phyloP scores from a whole-genome alignment of 352 stramenopile species.

The Blastocystis sp. region DNA sequence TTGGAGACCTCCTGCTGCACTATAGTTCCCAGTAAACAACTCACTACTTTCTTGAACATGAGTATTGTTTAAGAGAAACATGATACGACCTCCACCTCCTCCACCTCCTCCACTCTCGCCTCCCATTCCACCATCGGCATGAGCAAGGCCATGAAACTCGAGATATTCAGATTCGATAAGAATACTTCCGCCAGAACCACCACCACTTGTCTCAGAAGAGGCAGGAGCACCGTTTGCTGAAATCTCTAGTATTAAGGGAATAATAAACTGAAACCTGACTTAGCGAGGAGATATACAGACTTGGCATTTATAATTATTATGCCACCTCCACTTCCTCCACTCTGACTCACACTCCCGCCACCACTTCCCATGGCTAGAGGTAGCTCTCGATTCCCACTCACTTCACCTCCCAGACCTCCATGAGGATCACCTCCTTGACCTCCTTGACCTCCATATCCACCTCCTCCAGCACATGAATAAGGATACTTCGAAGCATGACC shows the following conservation, averaged over 20 bases:
- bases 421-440: not conserved
- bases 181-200: constrained; percentile 5
- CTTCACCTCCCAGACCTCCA: not conserved
- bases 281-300: not conserved
- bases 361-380: constrained; percentile 16
- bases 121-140: not conserved
- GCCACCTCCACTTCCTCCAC: not conserved
- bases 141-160: not conserved
- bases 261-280: not conserved
- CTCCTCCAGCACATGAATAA: not conserved
- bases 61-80: constrained; percentile 33
- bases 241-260: not conserved
- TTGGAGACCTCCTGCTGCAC: not conserved
- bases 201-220: not conserved
- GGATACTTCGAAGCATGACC: constrained; percentile 22
- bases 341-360: constrained; percentile 27
- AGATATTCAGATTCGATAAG: not conserved
- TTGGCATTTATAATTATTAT: not conserved
- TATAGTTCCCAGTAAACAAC: not conserved
- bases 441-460: constrained; percentile 5
- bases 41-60: too few relatives aligned
- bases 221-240: not conserved
- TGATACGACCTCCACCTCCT: constrained; percentile 19
- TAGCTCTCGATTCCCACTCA: not conserved
- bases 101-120: constrained; percentile 9